Percentiles rank a stretch among this genome's conserved stretches.
phyloP scores from a whole-genome alignment of 2,329 filamentous ascomycete genomes.

The Ophiognomonia clavigignenti-juglandacearum region DNA sequence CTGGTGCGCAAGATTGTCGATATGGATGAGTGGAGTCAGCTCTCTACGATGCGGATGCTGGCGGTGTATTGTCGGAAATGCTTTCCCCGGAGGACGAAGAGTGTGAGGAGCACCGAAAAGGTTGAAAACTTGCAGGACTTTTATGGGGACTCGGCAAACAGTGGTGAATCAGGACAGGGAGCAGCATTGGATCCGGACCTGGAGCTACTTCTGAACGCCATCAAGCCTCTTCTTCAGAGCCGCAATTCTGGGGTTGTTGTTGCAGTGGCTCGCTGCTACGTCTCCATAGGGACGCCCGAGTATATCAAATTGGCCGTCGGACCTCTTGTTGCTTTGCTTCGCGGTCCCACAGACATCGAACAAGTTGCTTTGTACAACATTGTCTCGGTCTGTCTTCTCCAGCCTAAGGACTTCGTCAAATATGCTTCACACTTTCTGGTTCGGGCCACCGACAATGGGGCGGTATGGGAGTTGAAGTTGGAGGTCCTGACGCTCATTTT shows the following conservation, averaged over 20 bases:
- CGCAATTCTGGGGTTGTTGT: slow-evolving; percentile 91
- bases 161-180: slow-evolving; percentile 43
- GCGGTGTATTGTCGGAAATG: slow-evolving; percentile 80
- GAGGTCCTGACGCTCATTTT: slow-evolving; percentile 90
- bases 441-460: slow-evolving; percentile 68
- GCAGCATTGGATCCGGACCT: slow-evolving; percentile 75
- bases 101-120: slow-evolving; percentile 40
- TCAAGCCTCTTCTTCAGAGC: slow-evolving; percentile 81
- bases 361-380: slow-evolving; percentile 91
- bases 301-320: slow-evolving; percentile 74
- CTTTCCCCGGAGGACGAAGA: slow-evolving; percentile 68
- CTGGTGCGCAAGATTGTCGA: slow-evolving; percentile 89
- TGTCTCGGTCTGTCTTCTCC: slow-evolving; percentile 78
- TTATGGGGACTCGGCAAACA: slow-evolving; percentile 64
- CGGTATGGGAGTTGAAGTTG: slow-evolving; percentile 87
- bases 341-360: slow-evolving; percentile 81
- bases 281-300: slow-evolving; percentile 74
- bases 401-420: slow-evolving; percentile 76
- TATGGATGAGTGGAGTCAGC: slow-evolving; percentile 98
- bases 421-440: slow-evolving; percentile 89
- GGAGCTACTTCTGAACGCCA: slow-evolving; percentile 71
- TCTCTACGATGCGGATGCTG: slow-evolving; percentile 78
- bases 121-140: slow-evolving; percentile 61
- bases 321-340: slow-evolving; percentile 78
- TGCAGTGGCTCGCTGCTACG: slow-evolving; percentile 78